Percentiles rank a stretch among this genome's conserved stretches.
These are phyloP conservation scores for Kazachstania kunashirensis DNA, from an alignment of 805 yeast species.

Conservation along the genomic window DNA sequence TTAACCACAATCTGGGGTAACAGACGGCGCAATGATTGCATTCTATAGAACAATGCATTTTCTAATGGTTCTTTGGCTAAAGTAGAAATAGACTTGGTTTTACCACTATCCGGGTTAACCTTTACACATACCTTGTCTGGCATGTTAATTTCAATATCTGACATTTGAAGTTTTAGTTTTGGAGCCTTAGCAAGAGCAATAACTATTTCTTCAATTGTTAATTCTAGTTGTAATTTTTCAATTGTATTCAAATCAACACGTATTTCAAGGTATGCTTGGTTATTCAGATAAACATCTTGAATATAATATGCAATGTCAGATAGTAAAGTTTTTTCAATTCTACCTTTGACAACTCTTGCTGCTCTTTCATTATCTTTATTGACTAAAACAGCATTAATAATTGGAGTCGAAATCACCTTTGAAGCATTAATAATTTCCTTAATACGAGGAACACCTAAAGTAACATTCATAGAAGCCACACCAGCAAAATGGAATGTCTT, in stretches of 20 bases:
- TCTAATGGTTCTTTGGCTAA: conserved; percentile 33
- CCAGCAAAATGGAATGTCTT: conserved; percentile 98
- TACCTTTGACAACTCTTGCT: conserved; percentile 96
- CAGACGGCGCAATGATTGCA: conserved; percentile 80
- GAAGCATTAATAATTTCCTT: conserved; percentile 98
- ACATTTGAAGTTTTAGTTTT: conserved; percentile 69
- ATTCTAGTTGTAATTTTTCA: conserved; percentile 81
- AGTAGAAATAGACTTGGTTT: conserved; percentile 35
- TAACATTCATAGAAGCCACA: conserved; percentile 98
- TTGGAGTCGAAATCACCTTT: conserved; percentile 89
- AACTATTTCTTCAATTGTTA: conserved; percentile 78
- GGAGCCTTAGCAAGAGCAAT: conserved; percentile 76
- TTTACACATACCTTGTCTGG: conserved; percentile 56
- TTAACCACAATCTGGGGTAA: conserved; percentile 84
- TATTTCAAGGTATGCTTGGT: conserved; percentile 67
- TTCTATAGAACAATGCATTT: conserved; percentile 65
- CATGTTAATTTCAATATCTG: conserved; percentile 62
- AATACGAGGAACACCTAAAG: conserved; percentile 98
- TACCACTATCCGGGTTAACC: conserved; percentile 39
- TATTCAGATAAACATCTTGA: conserved; percentile 86
- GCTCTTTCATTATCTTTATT: conserved; percentile 94
- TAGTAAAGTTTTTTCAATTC: conserved; percentile 84
- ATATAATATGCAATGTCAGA: conserved; percentile 81
- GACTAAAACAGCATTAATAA: conserved; percentile 86
- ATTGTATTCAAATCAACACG: conserved; percentile 77